A percentile compares a stretch with the other conserved stretches of the same genome.
Conservation (phyloP, 2,329 filamentous ascomycete genomes). For the Hypoxylon sp. region DNA sequence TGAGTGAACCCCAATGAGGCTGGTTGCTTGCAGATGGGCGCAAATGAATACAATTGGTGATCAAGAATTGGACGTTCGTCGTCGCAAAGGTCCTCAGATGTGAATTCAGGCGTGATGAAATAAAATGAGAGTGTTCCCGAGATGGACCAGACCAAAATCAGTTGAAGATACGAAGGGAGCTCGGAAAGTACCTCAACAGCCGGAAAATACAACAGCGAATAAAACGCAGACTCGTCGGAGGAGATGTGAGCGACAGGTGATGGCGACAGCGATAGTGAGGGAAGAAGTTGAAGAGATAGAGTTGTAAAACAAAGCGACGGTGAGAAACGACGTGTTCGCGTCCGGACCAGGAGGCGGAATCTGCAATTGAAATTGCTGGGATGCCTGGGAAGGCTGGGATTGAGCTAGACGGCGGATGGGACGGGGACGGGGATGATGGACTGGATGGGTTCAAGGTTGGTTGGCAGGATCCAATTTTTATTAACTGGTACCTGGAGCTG, state of each 20-base stretch:
- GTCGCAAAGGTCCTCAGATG: slow-evolving; percentile 38
- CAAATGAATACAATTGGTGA: slow-evolving; percentile 46
- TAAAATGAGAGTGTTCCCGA: slow-evolving; percentile 48
- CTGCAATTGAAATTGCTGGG: slow-evolving; percentile 40
- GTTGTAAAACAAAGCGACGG: slow-evolving; percentile 17
- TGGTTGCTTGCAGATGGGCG: slow-evolving; percentile 56
- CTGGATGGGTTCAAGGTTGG: slow-evolving; percentile 19
- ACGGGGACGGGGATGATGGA: slow-evolving; percentile 28
- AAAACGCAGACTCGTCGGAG: background rate
- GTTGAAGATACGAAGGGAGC: slow-evolving; percentile 42
- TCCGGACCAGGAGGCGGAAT: slow-evolving; percentile 33
- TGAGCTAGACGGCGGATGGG: slow-evolving; percentile 40
- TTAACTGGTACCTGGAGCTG: slow-evolving; percentile 42
- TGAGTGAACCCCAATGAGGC: slow-evolving; percentile 56
- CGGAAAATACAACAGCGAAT: slow-evolving; percentile 21
- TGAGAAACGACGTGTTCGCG: slow-evolving; percentile 38
- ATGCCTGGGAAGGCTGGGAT: slow-evolving; percentile 41
- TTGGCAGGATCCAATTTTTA: slow-evolving; percentile 44
- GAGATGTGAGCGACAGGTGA: background rate
- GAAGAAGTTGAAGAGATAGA: slow-evolving; percentile 18
- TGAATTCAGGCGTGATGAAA: slow-evolving; percentile 41
- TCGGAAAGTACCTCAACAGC: slow-evolving; percentile 38
- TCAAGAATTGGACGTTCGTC: slow-evolving; percentile 28
- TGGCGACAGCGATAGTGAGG: slow-evolving; percentile 4
- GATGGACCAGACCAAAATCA: slow-evolving; percentile 55